Conservation (phyloP, 331 rosid species). For the Stylosanthes scabra region DNA sequence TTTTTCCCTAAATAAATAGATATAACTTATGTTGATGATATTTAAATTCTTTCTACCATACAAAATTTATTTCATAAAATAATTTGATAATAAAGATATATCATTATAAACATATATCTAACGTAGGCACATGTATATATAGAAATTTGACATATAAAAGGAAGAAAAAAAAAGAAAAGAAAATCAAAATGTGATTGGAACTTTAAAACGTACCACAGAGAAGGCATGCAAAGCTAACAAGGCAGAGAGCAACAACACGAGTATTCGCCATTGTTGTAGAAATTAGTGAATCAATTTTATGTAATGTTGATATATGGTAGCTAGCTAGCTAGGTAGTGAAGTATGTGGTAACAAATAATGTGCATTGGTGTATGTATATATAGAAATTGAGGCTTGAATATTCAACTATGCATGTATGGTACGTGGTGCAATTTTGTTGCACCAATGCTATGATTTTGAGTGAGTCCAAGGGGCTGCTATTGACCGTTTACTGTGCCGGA, state of each 20-base stretch:
- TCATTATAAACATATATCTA: too few relatives aligned
- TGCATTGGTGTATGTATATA: not conserved
- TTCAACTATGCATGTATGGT: not conserved
- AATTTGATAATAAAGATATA: too few relatives aligned
- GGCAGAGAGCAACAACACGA: not conserved
- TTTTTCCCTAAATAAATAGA: too few relatives aligned
- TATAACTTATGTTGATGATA: too few relatives aligned
- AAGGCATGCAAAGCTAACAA: not conserved
- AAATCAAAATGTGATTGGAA: not conserved
- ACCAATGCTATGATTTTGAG: not conserved
- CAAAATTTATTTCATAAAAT: too few relatives aligned
- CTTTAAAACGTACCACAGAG: constrained; percentile 3
- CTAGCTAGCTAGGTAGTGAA: too few relatives aligned
- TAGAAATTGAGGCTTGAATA: constrained; percentile 6
- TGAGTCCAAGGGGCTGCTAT: too few relatives aligned
- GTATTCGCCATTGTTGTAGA: not conserved
- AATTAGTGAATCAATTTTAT: too few relatives aligned
- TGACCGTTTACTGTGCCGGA: not conserved
- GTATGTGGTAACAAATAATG: too few relatives aligned
- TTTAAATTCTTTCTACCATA: too few relatives aligned
- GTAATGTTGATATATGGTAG: too few relatives aligned
- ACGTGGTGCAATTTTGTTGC: not conserved
- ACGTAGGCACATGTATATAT: too few relatives aligned
- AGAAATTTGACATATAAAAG: not conserved
- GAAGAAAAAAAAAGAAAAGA: not conserved